These are phyloP conservation scores for Tetradesmus lagerheimii DNA, from an alignment of 139 green algal species.

Conservation along the genomic window DNA sequence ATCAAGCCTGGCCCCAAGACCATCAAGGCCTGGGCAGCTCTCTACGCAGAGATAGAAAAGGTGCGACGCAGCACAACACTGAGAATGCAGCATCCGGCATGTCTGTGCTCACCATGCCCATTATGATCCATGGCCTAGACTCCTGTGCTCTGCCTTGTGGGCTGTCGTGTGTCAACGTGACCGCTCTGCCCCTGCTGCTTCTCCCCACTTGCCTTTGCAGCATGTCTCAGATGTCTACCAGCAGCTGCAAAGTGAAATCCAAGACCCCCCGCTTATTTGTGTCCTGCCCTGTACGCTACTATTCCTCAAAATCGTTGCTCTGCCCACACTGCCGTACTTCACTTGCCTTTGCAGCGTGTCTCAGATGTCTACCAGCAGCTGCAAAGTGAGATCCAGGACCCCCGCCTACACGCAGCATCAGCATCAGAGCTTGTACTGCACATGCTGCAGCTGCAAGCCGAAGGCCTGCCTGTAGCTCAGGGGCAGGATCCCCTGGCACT, in stretches of 20 bases:
- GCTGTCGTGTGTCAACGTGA: neutral
- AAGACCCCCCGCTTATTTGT: no score
- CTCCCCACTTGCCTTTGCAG: conserved; percentile 26
- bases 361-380: conserved; percentile 53
- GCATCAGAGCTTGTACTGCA: conserved; percentile 46
- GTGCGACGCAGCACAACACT: neutral
- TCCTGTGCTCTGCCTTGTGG: no score
- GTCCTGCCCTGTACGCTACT: neutral
- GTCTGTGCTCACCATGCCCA: no score
- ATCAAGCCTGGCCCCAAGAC: conserved; percentile 40
- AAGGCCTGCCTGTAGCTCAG: conserved; percentile 50
- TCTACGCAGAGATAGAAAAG: conserved; percentile 50
- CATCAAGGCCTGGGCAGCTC: conserved; percentile 13
- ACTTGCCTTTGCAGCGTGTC: conserved; percentile 46
- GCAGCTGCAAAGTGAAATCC: conserved; percentile 52
- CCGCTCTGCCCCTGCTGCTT: neutral
- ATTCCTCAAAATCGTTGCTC: neutral
- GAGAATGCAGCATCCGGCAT: neutral
- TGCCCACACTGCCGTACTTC: neutral
- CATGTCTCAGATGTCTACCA: conserved; percentile 53
- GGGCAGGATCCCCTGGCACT: conserved; percentile 54
- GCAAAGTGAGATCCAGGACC: conserved; percentile 47
- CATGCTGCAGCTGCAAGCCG: conserved; percentile 57
- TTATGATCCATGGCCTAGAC: no score
- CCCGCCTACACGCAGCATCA: conserved; percentile 28